Evolutionary conservation across 2,329 filamentous ascomycete genomes (phyloP).

Genomic region (Alternaria sp.): DNA sequence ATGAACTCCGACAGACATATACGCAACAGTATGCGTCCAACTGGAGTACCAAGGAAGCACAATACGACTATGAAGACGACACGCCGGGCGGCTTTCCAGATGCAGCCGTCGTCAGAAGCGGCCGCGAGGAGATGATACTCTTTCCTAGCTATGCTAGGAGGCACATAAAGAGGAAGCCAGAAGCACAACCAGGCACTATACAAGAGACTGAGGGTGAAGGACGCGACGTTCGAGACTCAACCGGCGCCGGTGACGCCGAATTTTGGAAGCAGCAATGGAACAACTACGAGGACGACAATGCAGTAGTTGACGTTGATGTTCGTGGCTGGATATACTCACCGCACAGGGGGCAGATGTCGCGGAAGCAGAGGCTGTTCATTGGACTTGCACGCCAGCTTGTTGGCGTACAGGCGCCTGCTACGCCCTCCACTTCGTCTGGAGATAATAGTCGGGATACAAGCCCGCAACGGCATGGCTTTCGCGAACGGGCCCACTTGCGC

Average conservation of each 20-base stretch:
- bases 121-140: constrained; percentile 90
- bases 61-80: constrained; percentile 54
- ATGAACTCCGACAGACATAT: constrained; percentile 75
- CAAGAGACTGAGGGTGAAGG: constrained; percentile 53
- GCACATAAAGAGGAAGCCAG: constrained; percentile 64
- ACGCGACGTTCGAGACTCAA: constrained; percentile 54
- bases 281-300: constrained; percentile 79
- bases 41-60: constrained; percentile 58
- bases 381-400: constrained; percentile 87
- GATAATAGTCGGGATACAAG: constrained; percentile 59
- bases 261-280: constrained; percentile 85
- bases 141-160: constrained; percentile 92
- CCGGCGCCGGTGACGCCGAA: constrained; percentile 68
- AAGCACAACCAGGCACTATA: constrained; percentile 49
- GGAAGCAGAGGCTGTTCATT: constrained; percentile 86
- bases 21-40: constrained; percentile 61
- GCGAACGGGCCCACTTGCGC: constrained; percentile 57
- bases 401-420: constrained; percentile 77
- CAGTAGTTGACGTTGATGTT: constrained; percentile 92
- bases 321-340: constrained; percentile 95
- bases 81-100: constrained; percentile 85
- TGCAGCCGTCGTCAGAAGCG: constrained; percentile 79
- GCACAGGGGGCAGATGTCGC: constrained; percentile 82
- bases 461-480: constrained; percentile 48
- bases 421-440: constrained; percentile 38